Evolutionary conservation across 306 rosid genomes (phyloP), one percentile per base, ranked within the genome.

Genomic region (Fagus sylvatica): DNA sequence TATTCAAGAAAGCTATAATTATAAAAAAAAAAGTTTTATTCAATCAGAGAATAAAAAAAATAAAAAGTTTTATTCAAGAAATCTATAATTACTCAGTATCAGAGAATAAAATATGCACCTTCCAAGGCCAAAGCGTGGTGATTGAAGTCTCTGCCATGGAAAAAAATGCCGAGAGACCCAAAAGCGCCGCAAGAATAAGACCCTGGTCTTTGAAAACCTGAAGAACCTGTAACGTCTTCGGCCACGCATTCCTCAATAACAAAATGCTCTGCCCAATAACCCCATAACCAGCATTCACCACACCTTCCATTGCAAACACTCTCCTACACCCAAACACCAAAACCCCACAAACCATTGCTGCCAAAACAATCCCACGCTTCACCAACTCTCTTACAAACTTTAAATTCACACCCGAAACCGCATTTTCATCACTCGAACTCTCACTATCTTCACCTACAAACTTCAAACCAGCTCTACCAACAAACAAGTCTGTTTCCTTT

Each of bases 111-210:
- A 3, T 0, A 30, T 41, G 64, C 86, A 96, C 99, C 97, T 96
- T 96, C 99, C 99, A 96, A 79, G 99, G 99, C 99, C 99, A 96
- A 67, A 96, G 91, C 3, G 97, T 96, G 43, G 98, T 96, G 77
- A 96, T 96, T 37, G 99, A 90, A 76, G 99, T 96, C 96, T 96
- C 99, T 0, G 98, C 99, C 96, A 96, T 79, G n/a, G 99, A 96
- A 90, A 96, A 96, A 84, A 96, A 93, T 1, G 99, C 99, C 0
- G 99, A 96, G 75, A 96, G 96, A 42, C 98, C 94, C 87, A 96
- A 83, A 81, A 96, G 99, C 76, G 88, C 32, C 1, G 91, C 96
- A 87, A 96, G 77, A 41, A 96, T 16, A 84, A 96, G 74, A 8
- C 99, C 99, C 74, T 96, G 99, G 83, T 96, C 99, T 86, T 93